Conservation (phyloP, 2,329 filamentous ascomycete species). For the Rosellinia necatrix region DNA sequence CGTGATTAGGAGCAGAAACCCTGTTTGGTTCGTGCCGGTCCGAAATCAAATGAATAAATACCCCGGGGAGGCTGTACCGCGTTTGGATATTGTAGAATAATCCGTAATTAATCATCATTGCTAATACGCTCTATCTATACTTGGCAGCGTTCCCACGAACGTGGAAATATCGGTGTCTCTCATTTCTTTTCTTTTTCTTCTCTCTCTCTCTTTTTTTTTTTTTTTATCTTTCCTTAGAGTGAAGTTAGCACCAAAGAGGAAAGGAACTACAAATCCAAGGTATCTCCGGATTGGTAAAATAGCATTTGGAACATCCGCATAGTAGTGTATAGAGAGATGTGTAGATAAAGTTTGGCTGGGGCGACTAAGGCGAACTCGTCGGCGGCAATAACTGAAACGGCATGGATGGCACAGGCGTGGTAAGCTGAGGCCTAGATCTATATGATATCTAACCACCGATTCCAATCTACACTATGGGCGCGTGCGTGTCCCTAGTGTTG, state of each 20-base stretch:
- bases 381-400: slow-evolving; percentile 5
- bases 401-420: not conserved
- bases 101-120: slow-evolving; percentile 6
- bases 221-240: too few relatives aligned
- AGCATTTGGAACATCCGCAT: too few relatives aligned
- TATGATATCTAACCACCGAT: not conserved
- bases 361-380: not conserved
- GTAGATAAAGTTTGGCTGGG: too few relatives aligned
- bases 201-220: too few relatives aligned
- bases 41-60: slow-evolving; percentile 13
- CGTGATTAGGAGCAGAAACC: too few relatives aligned
- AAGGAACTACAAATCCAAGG: too few relatives aligned
- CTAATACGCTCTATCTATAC: not conserved
- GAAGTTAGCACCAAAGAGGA: too few relatives aligned
- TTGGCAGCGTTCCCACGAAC: not conserved
- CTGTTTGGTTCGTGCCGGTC: slow-evolving; percentile 1
- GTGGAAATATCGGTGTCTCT: too few relatives aligned
- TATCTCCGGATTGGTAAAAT: too few relatives aligned
- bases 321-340: too few relatives aligned
- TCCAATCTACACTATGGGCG: too few relatives aligned
- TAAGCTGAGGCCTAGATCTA: not conserved
- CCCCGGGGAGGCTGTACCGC: slow-evolving; percentile 16
- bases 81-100: slow-evolving; percentile 6
- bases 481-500: too few relatives aligned
- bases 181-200: not conserved